Percentiles rank a stretch among this genome's conserved stretches.
Evolutionary conservation across 345 rosid species (phyloP).

Genomic region (Brassica juncea): DNA sequence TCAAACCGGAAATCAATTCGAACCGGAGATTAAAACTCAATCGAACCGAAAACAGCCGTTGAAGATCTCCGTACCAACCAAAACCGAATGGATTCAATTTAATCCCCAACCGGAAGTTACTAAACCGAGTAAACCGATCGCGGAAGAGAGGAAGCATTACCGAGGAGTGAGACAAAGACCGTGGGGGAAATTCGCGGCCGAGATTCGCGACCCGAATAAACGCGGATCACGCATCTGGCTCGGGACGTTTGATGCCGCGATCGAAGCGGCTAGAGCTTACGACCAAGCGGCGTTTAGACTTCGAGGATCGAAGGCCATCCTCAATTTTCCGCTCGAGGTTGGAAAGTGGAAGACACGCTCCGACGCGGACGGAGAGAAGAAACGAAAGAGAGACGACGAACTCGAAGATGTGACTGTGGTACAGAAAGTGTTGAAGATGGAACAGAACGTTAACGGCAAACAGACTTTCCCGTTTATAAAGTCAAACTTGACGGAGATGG

Average conservation of each 20-base stretch:
- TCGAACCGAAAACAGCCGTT: conserved; percentile 48
- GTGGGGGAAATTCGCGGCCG: conserved; percentile 97
- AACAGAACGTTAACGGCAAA: conserved; percentile 16
- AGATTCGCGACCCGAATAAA: conserved; percentile 83
- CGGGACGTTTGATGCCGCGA: conserved; percentile 72
- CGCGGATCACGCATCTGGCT: conserved; percentile 83
- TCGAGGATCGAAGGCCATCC: conserved; percentile 80
- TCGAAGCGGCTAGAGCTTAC: conserved; percentile 86
- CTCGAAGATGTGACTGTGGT: background rate
- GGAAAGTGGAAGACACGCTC: conserved; percentile 49
- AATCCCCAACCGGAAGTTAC: conserved; percentile 29
- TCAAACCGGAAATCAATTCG: background rate
- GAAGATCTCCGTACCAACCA: conserved; percentile 53
- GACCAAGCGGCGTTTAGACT: conserved; percentile 79
- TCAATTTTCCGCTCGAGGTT: conserved; percentile 87
- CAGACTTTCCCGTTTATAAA: conserved; percentile 42
- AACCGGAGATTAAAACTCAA: conserved; percentile 12
- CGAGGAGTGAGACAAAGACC: conserved; percentile 91
- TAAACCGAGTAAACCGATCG: background rate
- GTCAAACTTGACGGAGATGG: conserved; percentile 45
- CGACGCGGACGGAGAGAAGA: conserved; percentile 42
- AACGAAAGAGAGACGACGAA: conserved; percentile 47
- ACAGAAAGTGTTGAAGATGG: conserved; percentile 42
- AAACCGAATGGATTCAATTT: conserved; percentile 56
- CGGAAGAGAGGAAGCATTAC: conserved; percentile 55